Evolutionary conservation across 2,329 filamentous ascomycete species (phyloP), one percentile per base, ranked within the genome.

Genomic region (Alternaria conjuncta): DNA sequence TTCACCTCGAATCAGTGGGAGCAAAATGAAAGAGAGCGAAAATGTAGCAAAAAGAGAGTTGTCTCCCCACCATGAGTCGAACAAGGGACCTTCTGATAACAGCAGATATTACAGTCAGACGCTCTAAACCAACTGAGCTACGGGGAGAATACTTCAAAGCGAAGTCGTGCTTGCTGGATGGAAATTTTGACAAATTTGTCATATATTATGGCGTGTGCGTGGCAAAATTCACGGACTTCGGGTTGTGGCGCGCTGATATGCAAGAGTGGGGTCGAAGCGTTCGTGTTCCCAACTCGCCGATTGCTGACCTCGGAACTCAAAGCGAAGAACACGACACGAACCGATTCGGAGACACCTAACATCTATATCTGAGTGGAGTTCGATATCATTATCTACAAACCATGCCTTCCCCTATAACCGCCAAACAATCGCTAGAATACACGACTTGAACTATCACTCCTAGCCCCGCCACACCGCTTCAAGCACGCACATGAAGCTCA

Each of bases 91-190:
- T 78, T 77, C 76, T 69, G 75, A 75, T 76, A 61, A 71, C 72
- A 76, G 72, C 61, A 44, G 64, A 68, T 71, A 75, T 78, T 76
- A 76, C 75, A 76, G 74, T 74, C 74, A 72, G 76, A 77, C 74
- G 75, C 76, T 73, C 76, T 77, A 70, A 75, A 74, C 75, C 75
- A 78, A 78, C 73, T 72, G 71, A 69, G 71, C 70, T 69, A 72
- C 70, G 70, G 65, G 70, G 70, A 72, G 69, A 41, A 41, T 41
- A 41, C 36, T 41, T 44, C 30, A 41, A 21, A 68, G 63, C 68
- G 60, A 58, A 55, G 46, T 36, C 63, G 61, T 65, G 62, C 60
- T 61, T 60, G 51, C 65, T 50, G 50, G 60, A 67, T 70, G 43
- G 5, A 21, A 26, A 36, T 6, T 36, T 15, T 8, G 1, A 0